Base-by-base conservation (phyloP, 169 alveolate species). In the Plasmodium adleri region DNA sequence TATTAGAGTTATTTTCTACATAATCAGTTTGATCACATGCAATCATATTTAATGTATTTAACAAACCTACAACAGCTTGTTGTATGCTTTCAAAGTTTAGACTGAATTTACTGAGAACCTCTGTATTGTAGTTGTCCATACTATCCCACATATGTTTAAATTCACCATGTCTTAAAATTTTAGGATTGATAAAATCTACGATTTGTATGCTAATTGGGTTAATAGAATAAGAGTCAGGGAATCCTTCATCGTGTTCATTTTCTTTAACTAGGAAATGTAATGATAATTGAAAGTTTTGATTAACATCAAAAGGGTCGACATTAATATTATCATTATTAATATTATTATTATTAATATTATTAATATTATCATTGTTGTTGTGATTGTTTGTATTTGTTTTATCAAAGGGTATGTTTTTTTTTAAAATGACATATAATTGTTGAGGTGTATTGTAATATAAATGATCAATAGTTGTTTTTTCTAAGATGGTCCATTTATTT, bases 21-120 rank as follows among this genome's bases (percentile, higher is more conserved):
- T 64, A 50, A 26, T 88, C 92, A 15, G 95, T 88, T 10, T 88
- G 56, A 4, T 92, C 93, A 24, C 93, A 92, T 0, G 95, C 85
- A 12, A 66, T 71, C 88, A 92, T 73, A 45, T 92, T 92, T 20
- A 88, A 76, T 5, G 88, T 86, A 12, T 88, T 71, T 71, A 92
- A 76, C 17, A 92, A 88, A 2, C 95, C 95, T n/a, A 86, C 66
- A 5, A 92, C 93, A 22, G 95, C 95, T n/a, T 72, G 60, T 20
- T 88, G 80, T 3, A 92, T 92, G 43, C 66, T 92, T 71, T 92
- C 91, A 66, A 89, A 92, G 20, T 92, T 89, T 28, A 92, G 64
- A 1, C 94, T 83, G 62, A 92, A 92, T 85, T 92, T 92, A 49
- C 94, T 92, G 5, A 88, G 67, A 17, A 58, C 63, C 24, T 92